Conservation (phyloP, 352 stramenopile species). For the Albugo candida region DNA sequence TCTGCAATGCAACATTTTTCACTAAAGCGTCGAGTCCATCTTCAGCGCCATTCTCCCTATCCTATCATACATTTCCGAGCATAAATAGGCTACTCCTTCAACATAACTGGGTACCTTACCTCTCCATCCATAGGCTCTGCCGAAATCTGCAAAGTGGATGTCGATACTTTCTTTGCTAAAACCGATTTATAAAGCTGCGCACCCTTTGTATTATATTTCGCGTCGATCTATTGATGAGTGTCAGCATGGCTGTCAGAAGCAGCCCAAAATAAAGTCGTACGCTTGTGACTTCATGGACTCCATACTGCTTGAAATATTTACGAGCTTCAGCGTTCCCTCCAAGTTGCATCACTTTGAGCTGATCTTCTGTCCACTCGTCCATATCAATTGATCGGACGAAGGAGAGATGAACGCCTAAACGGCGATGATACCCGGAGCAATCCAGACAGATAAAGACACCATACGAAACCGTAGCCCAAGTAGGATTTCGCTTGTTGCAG, state of each 20-base stretch:
- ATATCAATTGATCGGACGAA: slow-evolving; percentile 92
- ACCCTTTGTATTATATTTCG: slow-evolving; percentile 83
- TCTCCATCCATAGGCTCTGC: slow-evolving; percentile 13
- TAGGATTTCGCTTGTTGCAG: slow-evolving; percentile 89
- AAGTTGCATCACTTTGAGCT: slow-evolving; percentile 84
- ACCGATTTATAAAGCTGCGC: slow-evolving; percentile 76
- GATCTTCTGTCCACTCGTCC: slow-evolving; percentile 90
- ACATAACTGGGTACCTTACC: slow-evolving; percentile 3
- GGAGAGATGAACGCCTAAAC: slow-evolving; percentile 84
- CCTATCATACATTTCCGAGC: slow-evolving; percentile 4
- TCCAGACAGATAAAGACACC: slow-evolving; percentile 93
- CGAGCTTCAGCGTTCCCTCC: slow-evolving; percentile 85
- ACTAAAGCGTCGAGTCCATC: slow-evolving; percentile 65
- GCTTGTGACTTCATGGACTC: slow-evolving; percentile 69
- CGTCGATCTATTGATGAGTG: slow-evolving; percentile 40
- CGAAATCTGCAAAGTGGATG: slow-evolving; percentile 37
- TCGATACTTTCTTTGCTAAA: slow-evolving; percentile 69
- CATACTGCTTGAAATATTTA: slow-evolving; percentile 89
- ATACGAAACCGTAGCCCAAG: slow-evolving; percentile 89
- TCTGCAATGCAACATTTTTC: slow-evolving; percentile 25
- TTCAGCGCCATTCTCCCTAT: slow-evolving; percentile 18
- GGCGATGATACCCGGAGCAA: slow-evolving; percentile 86
- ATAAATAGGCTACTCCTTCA: neutral
- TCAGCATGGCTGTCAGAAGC: neutral
- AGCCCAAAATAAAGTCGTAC: slow-evolving; percentile 17